Evolutionary conservation across 768 basidiomycete genomes (phyloP).

Genomic region (Fomitopsis serialis): DNA sequence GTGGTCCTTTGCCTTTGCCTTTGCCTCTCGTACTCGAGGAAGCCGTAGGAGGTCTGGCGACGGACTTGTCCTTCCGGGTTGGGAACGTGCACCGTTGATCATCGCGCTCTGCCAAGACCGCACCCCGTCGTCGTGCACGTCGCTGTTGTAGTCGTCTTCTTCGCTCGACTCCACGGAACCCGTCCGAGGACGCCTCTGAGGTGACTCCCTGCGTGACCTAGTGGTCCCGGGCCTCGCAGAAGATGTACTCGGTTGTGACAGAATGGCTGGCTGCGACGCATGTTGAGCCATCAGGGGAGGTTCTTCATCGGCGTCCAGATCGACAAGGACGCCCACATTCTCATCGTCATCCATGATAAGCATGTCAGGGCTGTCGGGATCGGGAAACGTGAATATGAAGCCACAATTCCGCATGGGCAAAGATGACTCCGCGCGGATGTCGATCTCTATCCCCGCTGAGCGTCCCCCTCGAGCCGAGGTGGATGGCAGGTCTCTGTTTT

Average conservation of each 20-base stretch:
- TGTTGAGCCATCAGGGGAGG: background rate
- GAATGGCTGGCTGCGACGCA: background rate
- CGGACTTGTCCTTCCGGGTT: background rate
- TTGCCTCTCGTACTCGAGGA: background rate
- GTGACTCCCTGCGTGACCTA: background rate
- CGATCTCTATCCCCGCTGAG: background rate
- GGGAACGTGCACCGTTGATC: background rate
- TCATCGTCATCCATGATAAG: conserved; percentile 7
- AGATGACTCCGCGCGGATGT: conserved; percentile 2
- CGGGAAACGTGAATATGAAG: conserved; percentile 21
- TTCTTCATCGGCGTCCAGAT: background rate
- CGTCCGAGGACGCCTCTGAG: background rate
- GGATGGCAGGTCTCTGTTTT: background rate
- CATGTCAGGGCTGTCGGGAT: conserved; percentile 19
- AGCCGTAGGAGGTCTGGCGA: no score
- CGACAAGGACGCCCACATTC: conserved; percentile 3
- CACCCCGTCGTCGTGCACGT: background rate
- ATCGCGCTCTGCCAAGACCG: background rate
- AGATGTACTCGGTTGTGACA: background rate
- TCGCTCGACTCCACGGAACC: background rate
- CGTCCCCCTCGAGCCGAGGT: background rate
- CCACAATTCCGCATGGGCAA: conserved; percentile 7
- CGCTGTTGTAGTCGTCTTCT: background rate
- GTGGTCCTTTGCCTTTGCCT: background rate
- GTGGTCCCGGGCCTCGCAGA: background rate